phyloP scores from a whole-genome alignment of 176 grass and related monocot species.

The Elaeis guineensis region DNA sequence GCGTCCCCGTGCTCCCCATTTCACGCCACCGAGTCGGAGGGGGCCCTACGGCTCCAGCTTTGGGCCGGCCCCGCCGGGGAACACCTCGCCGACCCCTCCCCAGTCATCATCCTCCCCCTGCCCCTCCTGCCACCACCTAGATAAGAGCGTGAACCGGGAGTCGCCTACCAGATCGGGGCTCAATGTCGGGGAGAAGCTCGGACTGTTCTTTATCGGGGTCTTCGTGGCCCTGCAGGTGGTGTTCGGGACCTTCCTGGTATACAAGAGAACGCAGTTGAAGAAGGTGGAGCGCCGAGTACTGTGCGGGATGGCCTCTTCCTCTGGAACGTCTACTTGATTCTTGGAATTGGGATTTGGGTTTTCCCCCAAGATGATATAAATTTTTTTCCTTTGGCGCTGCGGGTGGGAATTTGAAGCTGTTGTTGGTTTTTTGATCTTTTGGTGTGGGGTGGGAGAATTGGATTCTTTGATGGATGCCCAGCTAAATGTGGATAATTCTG shows the following conservation, averaged over 20 bases:
- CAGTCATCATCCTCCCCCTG: not conserved
- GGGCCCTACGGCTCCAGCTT: not conserved
- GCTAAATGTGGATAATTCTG: too few species aligned
- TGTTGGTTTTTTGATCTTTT: too few species aligned
- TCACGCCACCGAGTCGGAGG: not conserved
- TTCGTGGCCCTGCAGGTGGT: not conserved
- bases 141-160: too few species aligned
- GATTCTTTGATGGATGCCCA: too few species aligned
- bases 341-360: too few species aligned
- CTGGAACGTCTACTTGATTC: not conserved
- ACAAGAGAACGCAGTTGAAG: slow-evolving; percentile 1
- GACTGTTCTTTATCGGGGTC: not conserved
- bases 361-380: too few species aligned
- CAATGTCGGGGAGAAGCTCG: slow-evolving; percentile 3
- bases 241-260: not conserved
- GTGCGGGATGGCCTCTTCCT: not conserved
- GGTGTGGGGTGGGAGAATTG: too few species aligned
- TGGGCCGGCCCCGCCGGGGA: too few species aligned
- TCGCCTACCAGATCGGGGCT: not conserved
- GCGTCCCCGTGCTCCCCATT: not conserved
- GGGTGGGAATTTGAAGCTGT: too few species aligned
- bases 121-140: not conserved
- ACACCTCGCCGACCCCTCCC: not conserved
- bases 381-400: too few species aligned
- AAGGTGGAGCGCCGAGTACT: not conserved